These are phyloP conservation scores for Pythium brachiatum DNA, from an alignment of 352 stramenopile genomes.

Conservation along the genomic window DNA sequence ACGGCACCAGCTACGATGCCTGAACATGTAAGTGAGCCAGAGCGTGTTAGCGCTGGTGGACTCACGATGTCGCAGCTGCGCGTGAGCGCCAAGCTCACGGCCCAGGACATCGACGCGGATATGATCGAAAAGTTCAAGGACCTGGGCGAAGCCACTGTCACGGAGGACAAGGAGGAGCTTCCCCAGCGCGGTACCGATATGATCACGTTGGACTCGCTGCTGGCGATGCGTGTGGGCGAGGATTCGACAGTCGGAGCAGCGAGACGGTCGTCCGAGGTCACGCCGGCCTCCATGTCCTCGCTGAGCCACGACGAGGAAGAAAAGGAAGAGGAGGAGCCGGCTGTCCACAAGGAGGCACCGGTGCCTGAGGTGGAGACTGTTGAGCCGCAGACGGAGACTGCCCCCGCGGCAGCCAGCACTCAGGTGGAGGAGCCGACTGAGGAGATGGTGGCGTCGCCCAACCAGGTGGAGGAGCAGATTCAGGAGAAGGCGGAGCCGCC, in stretches of 20 bases:
- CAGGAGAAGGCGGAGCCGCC: not conserved
- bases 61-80: conserved; percentile 27
- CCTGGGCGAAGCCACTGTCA: conserved; percentile 5
- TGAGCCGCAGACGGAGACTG: not conserved
- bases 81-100: conserved; percentile 18
- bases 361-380: not conserved
- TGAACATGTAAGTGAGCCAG: not conserved
- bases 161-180: conserved; percentile 3
- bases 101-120: conserved; percentile 5
- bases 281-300: not conserved
- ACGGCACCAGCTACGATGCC: not conserved
- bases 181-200: conserved; percentile 25
- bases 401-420: not conserved
- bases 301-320: not conserved
- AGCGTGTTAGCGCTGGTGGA: conserved; percentile 9
- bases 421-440: not conserved
- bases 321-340: conserved; percentile 2
- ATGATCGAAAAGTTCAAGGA: conserved; percentile 17
- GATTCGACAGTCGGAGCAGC: not conserved
- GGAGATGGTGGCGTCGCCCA: not conserved
- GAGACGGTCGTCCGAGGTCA: not conserved
- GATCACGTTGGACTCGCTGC: conserved; percentile 21
- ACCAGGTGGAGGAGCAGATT: not conserved
- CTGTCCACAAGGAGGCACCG: not conserved
- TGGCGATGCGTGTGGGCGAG: conserved; percentile 9